Conservation (phyloP, 306 rosid species). For the Cercis canadensis region DNA sequence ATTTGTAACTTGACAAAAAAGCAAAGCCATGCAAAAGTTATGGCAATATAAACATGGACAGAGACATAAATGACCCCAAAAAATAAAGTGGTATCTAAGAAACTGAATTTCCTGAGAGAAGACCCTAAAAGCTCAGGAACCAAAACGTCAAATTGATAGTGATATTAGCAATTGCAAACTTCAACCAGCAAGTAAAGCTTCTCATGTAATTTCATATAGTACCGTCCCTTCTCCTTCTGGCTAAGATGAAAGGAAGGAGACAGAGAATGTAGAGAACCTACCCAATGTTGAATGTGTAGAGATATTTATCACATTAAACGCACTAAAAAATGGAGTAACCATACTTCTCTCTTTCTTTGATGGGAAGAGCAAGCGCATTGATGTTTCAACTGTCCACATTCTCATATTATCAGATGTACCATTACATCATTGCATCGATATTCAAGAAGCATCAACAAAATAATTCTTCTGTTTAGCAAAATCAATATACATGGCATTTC, state of each 20-base stretch:
- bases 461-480: background rate
- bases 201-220: background rate
- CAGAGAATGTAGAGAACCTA: background rate
- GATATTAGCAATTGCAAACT: slow-evolving; percentile 20
- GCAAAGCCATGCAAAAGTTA: background rate
- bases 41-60: background rate
- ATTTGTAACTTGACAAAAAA: background rate
- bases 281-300: background rate
- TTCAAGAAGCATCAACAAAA: slow-evolving; percentile 21
- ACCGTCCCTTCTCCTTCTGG: background rate
- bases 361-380: background rate
- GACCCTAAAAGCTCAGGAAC: background rate
- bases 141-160: slow-evolving; percentile 5
- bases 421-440: background rate
- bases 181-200: slow-evolving; percentile 3
- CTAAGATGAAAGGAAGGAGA: background rate
- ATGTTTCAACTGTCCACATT: background rate
- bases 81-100: background rate
- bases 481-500: slow-evolving; percentile 20
- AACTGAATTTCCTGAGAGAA: background rate
- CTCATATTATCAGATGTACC: background rate
- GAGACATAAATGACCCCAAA: background rate
- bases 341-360: background rate
- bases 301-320: background rate
- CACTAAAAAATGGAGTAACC: slow-evolving; percentile 10